Evolutionary conservation across 2,329 filamentous ascomycete species (phyloP), one percentile per base, ranked within the genome.

Genomic region (Thermoascus crustaceus): DNA sequence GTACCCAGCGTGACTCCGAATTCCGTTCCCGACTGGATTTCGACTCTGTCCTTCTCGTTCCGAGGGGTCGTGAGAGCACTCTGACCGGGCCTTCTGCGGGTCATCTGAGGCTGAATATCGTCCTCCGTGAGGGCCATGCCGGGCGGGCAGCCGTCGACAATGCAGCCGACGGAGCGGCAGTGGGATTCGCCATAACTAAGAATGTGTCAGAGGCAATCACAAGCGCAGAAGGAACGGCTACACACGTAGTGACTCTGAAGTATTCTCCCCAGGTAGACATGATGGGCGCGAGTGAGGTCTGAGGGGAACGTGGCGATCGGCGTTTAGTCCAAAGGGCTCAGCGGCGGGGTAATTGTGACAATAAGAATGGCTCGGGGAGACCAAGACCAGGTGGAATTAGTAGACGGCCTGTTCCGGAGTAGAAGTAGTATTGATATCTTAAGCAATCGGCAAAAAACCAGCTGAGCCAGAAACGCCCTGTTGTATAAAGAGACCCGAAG

Each of bases 51-150:
- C 63, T 89, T 89, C 66, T 96, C 89, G 61, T 95, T 78, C 49
- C 91, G 78, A 11, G 89, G 89, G 1, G 91, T 96, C 2, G 87
- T 94, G 53, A 96, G 82, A 44, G 80, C 78, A 49, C 79, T 85
- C 65, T 98, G 89, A 29, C 89, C 89, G 4, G 89, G 89, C 41
- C 89, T 76, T 42, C 89, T 77, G 46, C 89, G 81, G 44, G 82
- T 93, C 76, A 96, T 85, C 67, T 95, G 87, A 32, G 87, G 87
- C 66, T 98, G 89, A 57, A 96, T 93, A 56, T 93, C 85, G 36
- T 69, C 72, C 64, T 94, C 88, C 43, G 77, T 82, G 60, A 96
- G 78, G 52, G 80, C 69, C 72, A 96, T 81, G 52, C 85, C 85
- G 9, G 91, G 88, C 22, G 89, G 91, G 55, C 79, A 84, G 51